Evolutionary conservation across 345 rosid genomes (phyloP).

Genomic region (Brassica cretica): DNA sequence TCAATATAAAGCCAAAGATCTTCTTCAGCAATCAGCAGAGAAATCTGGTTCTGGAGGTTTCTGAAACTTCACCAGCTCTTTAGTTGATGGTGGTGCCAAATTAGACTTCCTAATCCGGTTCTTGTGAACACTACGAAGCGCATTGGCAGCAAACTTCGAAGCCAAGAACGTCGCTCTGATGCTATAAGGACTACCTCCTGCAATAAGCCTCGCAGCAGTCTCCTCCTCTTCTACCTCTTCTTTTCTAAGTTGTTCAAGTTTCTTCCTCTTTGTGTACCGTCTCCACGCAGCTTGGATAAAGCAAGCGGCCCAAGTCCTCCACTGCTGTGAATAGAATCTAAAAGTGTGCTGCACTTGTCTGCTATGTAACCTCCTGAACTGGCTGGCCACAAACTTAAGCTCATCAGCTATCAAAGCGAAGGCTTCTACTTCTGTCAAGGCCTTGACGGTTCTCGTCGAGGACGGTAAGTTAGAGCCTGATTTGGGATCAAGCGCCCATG

Average conservation of each 20-base stretch:
- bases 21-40: conserved; percentile 89
- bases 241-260: conserved; percentile 65
- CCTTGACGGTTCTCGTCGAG: conserved; percentile 87
- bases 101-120: conserved; percentile 54
- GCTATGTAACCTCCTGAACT: conserved; percentile 91
- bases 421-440: conserved; percentile 85
- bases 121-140: conserved; percentile 84
- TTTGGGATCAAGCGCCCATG: conserved; percentile 97
- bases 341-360: conserved; percentile 96
- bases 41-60: conserved; percentile 98
- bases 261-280: conserved; percentile 80
- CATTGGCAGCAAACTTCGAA: conserved; percentile 83
- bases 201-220: conserved; percentile 23
- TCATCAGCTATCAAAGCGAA: conserved; percentile 90
- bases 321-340: conserved; percentile 93
- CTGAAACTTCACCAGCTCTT: conserved; percentile 75
- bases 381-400: conserved; percentile 86
- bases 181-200: conserved; percentile 64
- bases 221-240: conserved; percentile 60
- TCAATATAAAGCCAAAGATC: conserved; percentile 40
- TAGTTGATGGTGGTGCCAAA: conserved; percentile 50
- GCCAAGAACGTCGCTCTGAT: conserved; percentile 92
- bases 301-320: conserved; percentile 99
- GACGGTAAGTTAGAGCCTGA: conserved; percentile 82
- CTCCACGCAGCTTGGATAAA: conserved; percentile 97